phyloP scores from a whole-genome alignment of 164 flowering plant genomes.

The Tetracentron sinense region DNA sequence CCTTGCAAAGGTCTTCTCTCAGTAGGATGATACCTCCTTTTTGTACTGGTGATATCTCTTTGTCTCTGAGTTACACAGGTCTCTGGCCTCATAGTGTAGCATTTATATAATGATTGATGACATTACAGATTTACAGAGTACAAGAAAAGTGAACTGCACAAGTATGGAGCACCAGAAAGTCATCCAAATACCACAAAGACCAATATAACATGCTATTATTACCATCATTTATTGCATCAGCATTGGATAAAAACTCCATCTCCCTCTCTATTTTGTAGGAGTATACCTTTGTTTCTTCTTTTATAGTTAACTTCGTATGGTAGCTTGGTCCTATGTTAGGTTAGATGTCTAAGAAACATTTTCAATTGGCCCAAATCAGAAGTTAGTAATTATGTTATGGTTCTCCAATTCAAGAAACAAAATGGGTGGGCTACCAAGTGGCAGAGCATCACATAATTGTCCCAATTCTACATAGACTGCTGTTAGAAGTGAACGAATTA shows the following conservation, averaged over 20 bases:
- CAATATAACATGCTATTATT: constrained; percentile 29
- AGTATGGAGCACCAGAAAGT: constrained; percentile 28
- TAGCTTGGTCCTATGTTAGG: not conserved
- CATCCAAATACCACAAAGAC: constrained; percentile 26
- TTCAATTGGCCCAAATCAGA: not conserved
- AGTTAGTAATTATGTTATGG: no score
- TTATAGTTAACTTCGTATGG: not conserved
- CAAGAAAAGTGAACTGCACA: constrained; percentile 45
- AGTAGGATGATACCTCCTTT: not conserved
- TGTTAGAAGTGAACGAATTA: constrained; percentile 8
- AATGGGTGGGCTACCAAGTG: constrained; percentile 6
- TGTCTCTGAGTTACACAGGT: constrained; percentile 1
- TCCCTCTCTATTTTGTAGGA: not conserved
- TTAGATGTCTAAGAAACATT: not conserved
- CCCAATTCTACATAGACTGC: constrained; percentile 10
- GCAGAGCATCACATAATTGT: not conserved
- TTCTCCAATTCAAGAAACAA: constrained; percentile 2
- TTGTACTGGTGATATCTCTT: not conserved
- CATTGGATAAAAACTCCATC: not conserved
- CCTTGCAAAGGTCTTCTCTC: not conserved
- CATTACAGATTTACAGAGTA: constrained; percentile 53
- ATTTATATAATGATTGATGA: not conserved
- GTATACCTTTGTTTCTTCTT: not conserved
- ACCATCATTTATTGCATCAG: not conserved
- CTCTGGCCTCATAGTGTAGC: not conserved